A percentile compares a stretch with the other conserved stretches of the same genome.
These are phyloP conservation scores for Penicillium riverlandense DNA, from an alignment of 495 filamentous ascomycete species.

Conservation along the genomic window DNA sequence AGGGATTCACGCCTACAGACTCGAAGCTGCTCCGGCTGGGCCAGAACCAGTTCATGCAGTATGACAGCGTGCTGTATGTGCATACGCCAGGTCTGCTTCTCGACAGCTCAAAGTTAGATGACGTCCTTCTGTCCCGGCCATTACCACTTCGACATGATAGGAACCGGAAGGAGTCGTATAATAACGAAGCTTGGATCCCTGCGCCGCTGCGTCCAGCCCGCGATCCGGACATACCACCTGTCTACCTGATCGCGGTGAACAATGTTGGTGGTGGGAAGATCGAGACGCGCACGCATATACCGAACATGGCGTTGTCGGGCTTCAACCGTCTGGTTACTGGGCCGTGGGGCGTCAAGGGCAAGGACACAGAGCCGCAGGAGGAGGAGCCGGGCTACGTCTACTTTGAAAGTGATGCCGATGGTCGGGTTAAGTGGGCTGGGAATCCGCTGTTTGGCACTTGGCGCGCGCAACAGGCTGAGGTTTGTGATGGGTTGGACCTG, in stretches of 20 bases:
- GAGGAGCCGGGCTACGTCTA: constrained; percentile 33
- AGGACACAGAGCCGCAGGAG: constrained; percentile 2
- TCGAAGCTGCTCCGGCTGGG: constrained; percentile 36
- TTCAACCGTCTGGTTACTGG: constrained; percentile 30
- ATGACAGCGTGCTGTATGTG: constrained; percentile 38
- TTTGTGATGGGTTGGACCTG: constrained; percentile 33
- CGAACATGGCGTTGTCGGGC: constrained; percentile 27
- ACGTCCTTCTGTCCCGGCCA: constrained; percentile 28
- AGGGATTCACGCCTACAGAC: constrained; percentile 30
- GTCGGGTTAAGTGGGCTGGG: constrained; percentile 23
- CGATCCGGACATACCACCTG: constrained; percentile 27
- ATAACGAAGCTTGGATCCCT: constrained; percentile 39
- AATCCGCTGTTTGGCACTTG: constrained; percentile 36
- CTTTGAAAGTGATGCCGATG: constrained; percentile 35
- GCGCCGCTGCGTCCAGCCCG: constrained; percentile 32
- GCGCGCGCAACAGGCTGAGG: constrained; percentile 28
- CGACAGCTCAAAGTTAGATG: constrained; percentile 31
- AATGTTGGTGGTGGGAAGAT: constrained; percentile 26
- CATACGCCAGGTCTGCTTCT: constrained; percentile 34
- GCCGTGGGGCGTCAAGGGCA: constrained; percentile 11
- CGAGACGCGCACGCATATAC: constrained; percentile 38
- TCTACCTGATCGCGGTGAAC: constrained; percentile 39
- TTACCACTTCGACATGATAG: constrained; percentile 31
- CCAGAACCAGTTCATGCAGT: constrained; percentile 43
- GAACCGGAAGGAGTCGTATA: constrained; percentile 29